Percentiles rank a stretch among this genome's conserved stretches.
These are phyloP conservation scores for Candida argentea DNA, from an alignment of 805 yeast species.

Conservation along the genomic window DNA sequence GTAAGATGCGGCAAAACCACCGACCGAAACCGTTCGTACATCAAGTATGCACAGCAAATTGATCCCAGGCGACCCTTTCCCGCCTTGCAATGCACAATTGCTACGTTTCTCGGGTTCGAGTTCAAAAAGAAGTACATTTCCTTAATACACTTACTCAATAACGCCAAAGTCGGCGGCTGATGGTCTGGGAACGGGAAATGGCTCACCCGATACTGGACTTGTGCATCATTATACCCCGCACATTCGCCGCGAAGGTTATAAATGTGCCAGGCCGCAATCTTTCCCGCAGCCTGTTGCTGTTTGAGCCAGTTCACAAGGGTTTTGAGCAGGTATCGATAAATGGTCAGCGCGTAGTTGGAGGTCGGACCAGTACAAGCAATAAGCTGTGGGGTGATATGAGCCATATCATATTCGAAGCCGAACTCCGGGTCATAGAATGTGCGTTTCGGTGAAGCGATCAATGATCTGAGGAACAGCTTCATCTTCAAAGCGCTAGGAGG, in stretches of 20 bases:
- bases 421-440: constrained; percentile 10
- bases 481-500: constrained; percentile 2
- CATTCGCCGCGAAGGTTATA: constrained; percentile 61
- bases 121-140: constrained; percentile 37
- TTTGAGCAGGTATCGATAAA: constrained; percentile 42
- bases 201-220: constrained; percentile 23
- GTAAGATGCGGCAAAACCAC: constrained; percentile 6
- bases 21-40: constrained; percentile 25
- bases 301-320: constrained; percentile 34
- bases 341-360: constrained; percentile 25
- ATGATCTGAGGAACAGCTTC: constrained; percentile 9
- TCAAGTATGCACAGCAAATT: constrained; percentile 58
- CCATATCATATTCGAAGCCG: constrained; percentile 43
- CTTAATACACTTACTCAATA: constrained; percentile 34
- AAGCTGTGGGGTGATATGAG: constrained; percentile 52
- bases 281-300: constrained; percentile 12
- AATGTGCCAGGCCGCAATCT: constrained; percentile 56
- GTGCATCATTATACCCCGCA: constrained; percentile 28
- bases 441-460: constrained; percentile 15
- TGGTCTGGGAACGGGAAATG: constrained; percentile 68
- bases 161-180: constrained; percentile 53
- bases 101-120: constrained; percentile 33
- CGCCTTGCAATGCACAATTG: constrained; percentile 75
- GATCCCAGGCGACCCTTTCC: constrained; percentile 92
- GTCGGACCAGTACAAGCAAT: constrained; percentile 76